Base-by-base conservation (phyloP, 768 basidiomycete species). In the Termitomyces titanicus region DNA sequence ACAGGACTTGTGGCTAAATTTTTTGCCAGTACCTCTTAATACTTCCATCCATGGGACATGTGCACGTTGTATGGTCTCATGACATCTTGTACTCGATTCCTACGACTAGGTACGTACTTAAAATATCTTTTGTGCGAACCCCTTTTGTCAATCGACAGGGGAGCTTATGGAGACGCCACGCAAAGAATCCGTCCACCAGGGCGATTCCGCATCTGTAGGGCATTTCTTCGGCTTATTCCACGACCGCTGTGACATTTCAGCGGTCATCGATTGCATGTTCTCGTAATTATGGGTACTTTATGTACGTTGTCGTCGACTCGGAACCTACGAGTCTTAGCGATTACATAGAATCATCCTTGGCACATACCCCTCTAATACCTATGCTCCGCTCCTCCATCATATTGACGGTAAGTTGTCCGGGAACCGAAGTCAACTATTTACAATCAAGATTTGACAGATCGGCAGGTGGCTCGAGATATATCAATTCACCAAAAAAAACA, bases 381-480 rank as follows among this genome's bases (percentile, higher is more conserved):
- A 18, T 40, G 17, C 20, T 33, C 18, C 11, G 6, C 22, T 35
- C 9, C 27, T 3, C 25, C 20, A 18, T 29, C 47, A 33, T 13
- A 33, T n/a, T 29, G 29, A 9, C 15, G 31, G 22, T 43, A 20
- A 38, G 25, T 20, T 18, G 25, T 15, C 20, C 15, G n/a, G n/a
- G n/a, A 20, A 9, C 10, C 18, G 13, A 18, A 40, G 17, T 46
- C 20, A 17, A 17, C 47, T 42, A 49, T 46, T 42, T 48, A 48
- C 29, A 48, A 9, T 43, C 5, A 12, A 20, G 24, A 40, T 43
- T 34, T 60, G 56, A 60, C 59, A 55, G 59, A 57, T 61, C 18
- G 53, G 52, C 53, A 61, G 51, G 11, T 44, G 13, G 24, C 45
- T 52, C 49, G n/a, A 25, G 24, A 24, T 18, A 56, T 25, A 34